phyloP scores from a whole-genome alignment of 1,284 basidiomycete genomes.

The Trametes hirsuta region DNA sequence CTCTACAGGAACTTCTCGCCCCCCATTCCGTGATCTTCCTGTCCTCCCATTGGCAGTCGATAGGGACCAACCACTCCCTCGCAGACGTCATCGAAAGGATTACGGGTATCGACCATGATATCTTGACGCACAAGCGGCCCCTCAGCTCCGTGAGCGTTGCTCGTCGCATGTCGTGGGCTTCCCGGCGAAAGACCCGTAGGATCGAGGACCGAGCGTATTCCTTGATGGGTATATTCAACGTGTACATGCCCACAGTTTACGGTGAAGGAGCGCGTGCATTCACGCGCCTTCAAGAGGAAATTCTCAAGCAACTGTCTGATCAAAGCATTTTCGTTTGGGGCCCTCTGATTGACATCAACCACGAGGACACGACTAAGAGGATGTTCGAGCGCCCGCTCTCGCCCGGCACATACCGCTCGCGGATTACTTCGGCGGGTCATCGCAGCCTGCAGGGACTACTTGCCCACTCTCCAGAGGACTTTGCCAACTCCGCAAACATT shows the following conservation, averaged over 20 bases:
- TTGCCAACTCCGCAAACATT: background rate
- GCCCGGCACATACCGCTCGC: background rate
- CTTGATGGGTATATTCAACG: conserved; percentile 21
- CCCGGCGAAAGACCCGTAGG: conserved; percentile 6
- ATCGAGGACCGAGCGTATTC: conserved; percentile 21
- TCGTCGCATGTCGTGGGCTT: conserved; percentile 19
- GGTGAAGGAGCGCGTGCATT: conserved; percentile 20
- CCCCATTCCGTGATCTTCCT: conserved; percentile 19
- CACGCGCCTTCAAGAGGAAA: conserved; percentile 20
- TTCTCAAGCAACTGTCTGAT: conserved; percentile 16
- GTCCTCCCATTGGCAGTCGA: conserved; percentile 6
- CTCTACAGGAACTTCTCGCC: conserved; percentile 22
- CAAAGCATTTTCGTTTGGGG: conserved; percentile 22
- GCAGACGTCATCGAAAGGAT: conserved; percentile 15
- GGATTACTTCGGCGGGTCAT: background rate
- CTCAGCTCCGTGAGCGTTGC: conserved; percentile 16
- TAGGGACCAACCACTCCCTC: conserved; percentile 17
- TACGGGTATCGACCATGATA: conserved; percentile 12
- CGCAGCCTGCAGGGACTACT: background rate
- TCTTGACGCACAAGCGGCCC: conserved; percentile 12
- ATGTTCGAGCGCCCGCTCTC: background rate
- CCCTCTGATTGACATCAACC: conserved; percentile 3
- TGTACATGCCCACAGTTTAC: conserved; percentile 17
- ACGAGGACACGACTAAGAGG: background rate
- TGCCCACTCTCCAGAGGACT: background rate